phyloP scores from a whole-genome alignment of 2,329 filamentous ascomycete species.

The Calonectria crousiana region DNA sequence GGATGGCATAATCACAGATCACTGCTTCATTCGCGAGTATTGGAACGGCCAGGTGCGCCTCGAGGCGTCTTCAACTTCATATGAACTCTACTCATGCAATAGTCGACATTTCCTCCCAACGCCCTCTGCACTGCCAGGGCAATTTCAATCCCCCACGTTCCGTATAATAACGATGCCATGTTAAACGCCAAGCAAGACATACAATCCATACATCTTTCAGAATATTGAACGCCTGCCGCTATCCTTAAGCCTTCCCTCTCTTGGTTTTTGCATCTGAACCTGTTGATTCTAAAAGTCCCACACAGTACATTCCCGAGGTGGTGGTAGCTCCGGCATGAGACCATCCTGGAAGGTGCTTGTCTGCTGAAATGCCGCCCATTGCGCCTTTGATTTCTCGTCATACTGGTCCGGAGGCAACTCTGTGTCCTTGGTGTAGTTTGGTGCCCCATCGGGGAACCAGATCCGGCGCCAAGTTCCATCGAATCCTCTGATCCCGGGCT shows the following conservation, averaged over 20 bases:
- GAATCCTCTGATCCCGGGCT: conserved; percentile 62
- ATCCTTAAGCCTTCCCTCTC: conserved; percentile 7
- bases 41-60: not conserved
- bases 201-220: conserved; percentile 16
- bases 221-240: conserved; percentile 27
- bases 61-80: not conserved
- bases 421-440: conserved; percentile 72
- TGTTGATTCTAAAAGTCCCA: conserved; percentile 73
- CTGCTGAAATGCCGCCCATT: conserved; percentile 74
- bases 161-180: conserved; percentile 15
- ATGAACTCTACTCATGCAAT: not conserved
- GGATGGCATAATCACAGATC: too few species aligned
- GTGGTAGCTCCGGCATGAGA: conserved; percentile 81
- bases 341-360: conserved; percentile 78
- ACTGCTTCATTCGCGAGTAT: not conserved
- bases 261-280: not conserved
- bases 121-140: not conserved
- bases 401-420: conserved; percentile 70
- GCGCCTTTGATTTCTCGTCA: conserved; percentile 68
- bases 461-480: conserved; percentile 73
- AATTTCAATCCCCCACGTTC: not conserved
- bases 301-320: conserved; percentile 78
- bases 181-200: conserved; percentile 36
- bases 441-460: conserved; percentile 80
- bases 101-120: not conserved